phyloP scores from a whole-genome alignment of 345 rosid genomes.

The Draba incana region DNA sequence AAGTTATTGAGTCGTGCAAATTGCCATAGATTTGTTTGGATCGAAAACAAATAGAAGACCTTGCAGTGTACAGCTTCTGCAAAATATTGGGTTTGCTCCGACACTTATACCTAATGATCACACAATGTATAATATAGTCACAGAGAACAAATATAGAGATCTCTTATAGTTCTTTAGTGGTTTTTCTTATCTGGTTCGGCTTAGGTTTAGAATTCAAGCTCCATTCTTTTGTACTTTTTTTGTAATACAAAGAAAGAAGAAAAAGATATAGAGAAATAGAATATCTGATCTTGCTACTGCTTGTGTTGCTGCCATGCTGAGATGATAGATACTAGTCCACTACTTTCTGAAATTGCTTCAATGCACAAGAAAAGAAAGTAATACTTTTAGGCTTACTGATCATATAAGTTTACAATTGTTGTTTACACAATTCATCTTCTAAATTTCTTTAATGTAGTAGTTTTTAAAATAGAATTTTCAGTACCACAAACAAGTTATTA shows the following conservation, averaged over 20 bases:
- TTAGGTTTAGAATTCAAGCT: constrained; percentile 8
- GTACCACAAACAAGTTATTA: too few species aligned
- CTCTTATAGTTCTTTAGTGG: constrained; percentile 7
- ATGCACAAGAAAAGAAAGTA: too few species aligned
- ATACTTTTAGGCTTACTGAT: too few species aligned
- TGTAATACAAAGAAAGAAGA: constrained; percentile 4
- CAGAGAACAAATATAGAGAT: not conserved
- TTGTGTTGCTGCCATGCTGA: not conserved
- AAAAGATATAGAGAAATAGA: not conserved
- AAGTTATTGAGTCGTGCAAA: constrained; percentile 86
- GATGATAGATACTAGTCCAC: too few species aligned
- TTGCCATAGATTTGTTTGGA: constrained; percentile 42
- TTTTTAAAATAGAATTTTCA: too few species aligned
- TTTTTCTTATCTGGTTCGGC: constrained; percentile 14
- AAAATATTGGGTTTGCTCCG: constrained; percentile 1
- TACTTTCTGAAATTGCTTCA: too few species aligned
- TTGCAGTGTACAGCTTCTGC: constrained; percentile 50
- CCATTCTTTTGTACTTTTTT: constrained; percentile 31
- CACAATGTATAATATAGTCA: constrained; percentile 6
- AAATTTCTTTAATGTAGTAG: too few species aligned
- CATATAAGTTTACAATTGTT: too few species aligned
- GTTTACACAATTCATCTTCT: too few species aligned
- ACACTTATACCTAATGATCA: constrained; percentile 22
- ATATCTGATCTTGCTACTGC: not conserved
- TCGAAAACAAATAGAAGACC: constrained; percentile 22